Evolutionary conservation across 148 eudicot genomes (phyloP), one percentile per base, ranked within the genome.

Genomic region (Drosera capensis): DNA sequence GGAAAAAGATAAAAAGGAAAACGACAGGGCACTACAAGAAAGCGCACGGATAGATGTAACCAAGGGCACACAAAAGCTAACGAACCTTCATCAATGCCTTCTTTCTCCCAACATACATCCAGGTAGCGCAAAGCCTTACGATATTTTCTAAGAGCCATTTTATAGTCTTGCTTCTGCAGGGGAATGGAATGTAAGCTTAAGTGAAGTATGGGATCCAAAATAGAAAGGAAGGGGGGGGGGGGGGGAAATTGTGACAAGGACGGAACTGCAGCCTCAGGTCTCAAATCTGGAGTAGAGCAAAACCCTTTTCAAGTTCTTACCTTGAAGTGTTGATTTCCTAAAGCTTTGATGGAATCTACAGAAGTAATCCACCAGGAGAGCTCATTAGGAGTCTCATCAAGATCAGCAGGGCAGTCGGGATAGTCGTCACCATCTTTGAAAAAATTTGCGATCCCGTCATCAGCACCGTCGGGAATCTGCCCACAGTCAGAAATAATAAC

Each of bases 361-460:
- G 83, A 70, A 60, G 55, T 59, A 46, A 81, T 80, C 86, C 85
- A 70, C 92, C 92, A 81, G 26, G 70, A 63, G 16, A 75, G 39
- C 8, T 78, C 75, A 49, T 66, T 71, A 7, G 83, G 54, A 55
- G 75, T 78, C 3, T 20, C 34, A 38, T 78, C 80, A 46, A 85
- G 78, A 56, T 85, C 95, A 57, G 59, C 60, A 40, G 80, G 92
- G 78, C 77, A 86, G 50, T 86, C 95, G 66, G 92, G 92, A 51
- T 67, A 81, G 9, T 52, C 36, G 43, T 86, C 95, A 22, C 95
- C 95, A 62, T 86, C 83, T 57, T 75, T 78, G 43, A 86, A 86
- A 45, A 78, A 86, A 66, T 86, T 68, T 22, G 63, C 25, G 1
- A 77, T 30, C 22, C 92, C 86, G 64, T 80, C 84, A 72, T 75